phyloP scores from a whole-genome alignment of 352 stramenopile species.

The Saprolegnia parasitica region DNA sequence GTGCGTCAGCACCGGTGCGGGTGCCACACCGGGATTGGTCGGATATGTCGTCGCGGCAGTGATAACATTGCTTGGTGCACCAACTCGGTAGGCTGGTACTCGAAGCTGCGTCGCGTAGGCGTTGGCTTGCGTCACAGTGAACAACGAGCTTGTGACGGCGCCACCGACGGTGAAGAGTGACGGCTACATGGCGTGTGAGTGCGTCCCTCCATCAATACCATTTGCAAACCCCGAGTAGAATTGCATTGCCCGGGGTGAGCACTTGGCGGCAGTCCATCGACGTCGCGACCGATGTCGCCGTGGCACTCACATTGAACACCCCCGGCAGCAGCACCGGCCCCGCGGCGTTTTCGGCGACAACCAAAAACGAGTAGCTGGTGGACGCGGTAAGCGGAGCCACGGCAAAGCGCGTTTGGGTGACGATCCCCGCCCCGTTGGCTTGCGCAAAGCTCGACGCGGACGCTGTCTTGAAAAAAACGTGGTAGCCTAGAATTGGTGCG shows the following conservation, averaged over 20 bases:
- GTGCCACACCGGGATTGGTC: conserved; percentile 37
- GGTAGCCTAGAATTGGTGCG: conserved; percentile 37
- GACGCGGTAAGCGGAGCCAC: conserved; percentile 39
- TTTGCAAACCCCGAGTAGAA: conserved; percentile 30
- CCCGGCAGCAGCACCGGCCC: conserved; percentile 30
- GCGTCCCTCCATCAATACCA: neutral
- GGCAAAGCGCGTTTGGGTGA: conserved; percentile 18
- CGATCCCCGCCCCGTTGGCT: conserved; percentile 27
- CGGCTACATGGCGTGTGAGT: neutral
- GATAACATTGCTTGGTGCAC: conserved; percentile 33
- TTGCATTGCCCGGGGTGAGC: conserved; percentile 28
- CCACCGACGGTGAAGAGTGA: neutral
- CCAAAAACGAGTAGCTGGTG: conserved; percentile 48
- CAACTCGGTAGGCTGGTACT: conserved; percentile 32
- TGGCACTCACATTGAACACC: conserved; percentile 37
- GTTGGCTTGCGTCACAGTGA: conserved; percentile 37
- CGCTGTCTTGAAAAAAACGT: conserved; percentile 35
- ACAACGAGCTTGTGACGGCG: conserved; percentile 32
- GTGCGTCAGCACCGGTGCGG: conserved; percentile 32
- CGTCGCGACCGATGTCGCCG: conserved; percentile 36
- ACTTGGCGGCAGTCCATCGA: conserved; percentile 36
- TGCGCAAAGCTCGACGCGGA: conserved; percentile 33
- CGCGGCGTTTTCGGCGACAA: conserved; percentile 41
- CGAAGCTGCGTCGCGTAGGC: conserved; percentile 33
- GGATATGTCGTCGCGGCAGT: conserved; percentile 37